Evolutionary conservation across 345 rosid genomes (phyloP), one percentile per base, ranked within the genome.

Genomic region (Microcos paniculata): DNA sequence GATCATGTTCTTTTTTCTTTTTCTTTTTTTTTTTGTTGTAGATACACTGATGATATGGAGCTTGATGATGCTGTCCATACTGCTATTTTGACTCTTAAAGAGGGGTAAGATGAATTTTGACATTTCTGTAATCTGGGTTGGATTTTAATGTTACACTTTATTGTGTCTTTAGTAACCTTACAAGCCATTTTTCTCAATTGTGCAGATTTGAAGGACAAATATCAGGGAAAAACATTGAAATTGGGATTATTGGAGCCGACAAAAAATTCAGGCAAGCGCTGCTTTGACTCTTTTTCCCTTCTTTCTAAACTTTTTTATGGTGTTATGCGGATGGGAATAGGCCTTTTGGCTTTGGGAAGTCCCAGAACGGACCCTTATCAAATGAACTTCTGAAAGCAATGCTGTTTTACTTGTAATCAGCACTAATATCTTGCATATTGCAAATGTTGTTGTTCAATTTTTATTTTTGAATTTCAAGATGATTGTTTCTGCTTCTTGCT

Each of bases 51-150:
- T 74, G 99, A 95, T 77, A 91, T 95, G 98, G 99, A 95, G 88
- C 98, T 95, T 51, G 99, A 95, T 75, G 99, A 95, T 90, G 99
- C 98, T 30, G 94, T 95, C 40, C 98, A 95, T 90, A 93, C 99
- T 19, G 99, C 99, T 10, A 93, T 95, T 55, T 79, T 93, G 83
- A 93, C 99, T 13, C 76, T 95, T 80, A 95, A 95, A 84, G 98
- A 95, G 83, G 99, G 99, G 99, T 95, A 80, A 55, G 10, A 43
- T 46, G 28, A 18, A 23, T 40, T 5, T 53, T 55, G 35, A 33
- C 63, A 66, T 18, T 61, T 31, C 46, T 46, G 31, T 35, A 8
- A 15, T 53, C 31, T 66, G 46, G 26, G n/a, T 59, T 43, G 7
- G 2, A 10, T 8, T 66, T 52, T 23, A 21, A 23, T 65, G 53